Evolutionary conservation across 2,329 filamentous ascomycete species (phyloP).

Genomic region (Hyphodiscus sp.): DNA sequence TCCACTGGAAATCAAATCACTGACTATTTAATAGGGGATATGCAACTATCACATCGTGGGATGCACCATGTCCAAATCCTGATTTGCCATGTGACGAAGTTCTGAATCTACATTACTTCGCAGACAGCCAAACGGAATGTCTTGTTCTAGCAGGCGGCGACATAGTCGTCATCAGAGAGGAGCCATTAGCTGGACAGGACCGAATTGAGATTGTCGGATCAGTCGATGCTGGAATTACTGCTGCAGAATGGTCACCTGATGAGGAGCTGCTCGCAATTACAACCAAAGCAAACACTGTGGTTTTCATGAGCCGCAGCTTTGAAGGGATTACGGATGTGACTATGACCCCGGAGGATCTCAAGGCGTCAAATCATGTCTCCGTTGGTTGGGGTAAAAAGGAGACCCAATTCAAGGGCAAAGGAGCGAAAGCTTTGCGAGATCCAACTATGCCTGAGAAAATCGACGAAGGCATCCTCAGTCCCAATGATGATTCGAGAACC

Average conservation of each 20-base stretch:
- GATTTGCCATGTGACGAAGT: conserved; percentile 70
- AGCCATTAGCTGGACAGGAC: conserved; percentile 58
- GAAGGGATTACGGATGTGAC: conserved; percentile 72
- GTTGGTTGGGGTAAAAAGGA: conserved; percentile 98
- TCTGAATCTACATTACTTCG: conserved; percentile 76
- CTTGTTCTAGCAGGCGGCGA: conserved; percentile 86
- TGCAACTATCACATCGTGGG: conserved; percentile 69
- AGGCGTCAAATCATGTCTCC: conserved; percentile 86
- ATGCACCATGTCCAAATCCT: conserved; percentile 73
- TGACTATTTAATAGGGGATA: conserved; percentile 29
- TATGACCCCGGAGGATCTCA: conserved; percentile 70
- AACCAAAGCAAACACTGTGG: conserved; percentile 69
- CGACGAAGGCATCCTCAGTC: conserved; percentile 72
- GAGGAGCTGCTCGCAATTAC: conserved; percentile 83
- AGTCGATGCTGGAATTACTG: conserved; percentile 84
- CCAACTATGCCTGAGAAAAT: conserved; percentile 91
- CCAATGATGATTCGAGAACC: conserved; percentile 63
- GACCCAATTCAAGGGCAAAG: conserved; percentile 92
- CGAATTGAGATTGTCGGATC: conserved; percentile 94
- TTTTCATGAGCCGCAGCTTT: conserved; percentile 91
- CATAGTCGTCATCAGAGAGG: conserved; percentile 77
- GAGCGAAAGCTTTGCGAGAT: conserved; percentile 79
- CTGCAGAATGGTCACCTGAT: conserved; percentile 90
- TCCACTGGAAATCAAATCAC: conserved; percentile 34
- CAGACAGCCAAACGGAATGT: conserved; percentile 70